Evolutionary conservation across 768 basidiomycete species (phyloP).

Genomic region (Boletus reticulatus): DNA sequence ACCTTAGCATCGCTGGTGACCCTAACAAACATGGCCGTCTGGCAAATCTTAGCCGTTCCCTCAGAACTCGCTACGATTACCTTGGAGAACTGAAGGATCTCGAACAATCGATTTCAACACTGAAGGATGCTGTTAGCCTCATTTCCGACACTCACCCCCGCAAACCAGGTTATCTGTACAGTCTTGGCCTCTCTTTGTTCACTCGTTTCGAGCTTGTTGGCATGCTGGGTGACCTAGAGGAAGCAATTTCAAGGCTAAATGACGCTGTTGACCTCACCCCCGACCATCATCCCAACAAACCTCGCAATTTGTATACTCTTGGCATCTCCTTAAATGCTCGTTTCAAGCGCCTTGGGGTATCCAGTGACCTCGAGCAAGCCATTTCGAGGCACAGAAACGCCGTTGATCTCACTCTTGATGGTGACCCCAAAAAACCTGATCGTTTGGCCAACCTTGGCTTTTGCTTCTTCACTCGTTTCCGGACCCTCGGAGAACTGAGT

Average conservation of each 20-base stretch:
- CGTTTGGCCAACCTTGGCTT: too few relatives aligned
- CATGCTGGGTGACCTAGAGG: background rate
- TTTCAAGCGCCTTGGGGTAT: background rate
- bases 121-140: background rate
- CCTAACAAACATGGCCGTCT: background rate
- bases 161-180: background rate
- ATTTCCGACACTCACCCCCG: background rate
- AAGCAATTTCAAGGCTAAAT: background rate
- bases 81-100: background rate
- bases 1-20: background rate
- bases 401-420: too few relatives aligned
- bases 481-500: too few relatives aligned
- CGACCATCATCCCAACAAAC: too few relatives aligned
- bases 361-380: background rate
- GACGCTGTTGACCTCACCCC: too few relatives aligned
- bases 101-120: background rate
- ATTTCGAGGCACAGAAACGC: background rate
- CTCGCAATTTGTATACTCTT: too few relatives aligned
- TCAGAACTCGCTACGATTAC: background rate
- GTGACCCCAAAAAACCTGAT: too few relatives aligned
- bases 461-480: too few relatives aligned
- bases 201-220: background rate
- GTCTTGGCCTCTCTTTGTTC: background rate
- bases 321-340: background rate
- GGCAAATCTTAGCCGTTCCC: background rate